phyloP scores from a whole-genome alignment of 169 alveolate species.

The Amoebophrya sp. region DNA sequence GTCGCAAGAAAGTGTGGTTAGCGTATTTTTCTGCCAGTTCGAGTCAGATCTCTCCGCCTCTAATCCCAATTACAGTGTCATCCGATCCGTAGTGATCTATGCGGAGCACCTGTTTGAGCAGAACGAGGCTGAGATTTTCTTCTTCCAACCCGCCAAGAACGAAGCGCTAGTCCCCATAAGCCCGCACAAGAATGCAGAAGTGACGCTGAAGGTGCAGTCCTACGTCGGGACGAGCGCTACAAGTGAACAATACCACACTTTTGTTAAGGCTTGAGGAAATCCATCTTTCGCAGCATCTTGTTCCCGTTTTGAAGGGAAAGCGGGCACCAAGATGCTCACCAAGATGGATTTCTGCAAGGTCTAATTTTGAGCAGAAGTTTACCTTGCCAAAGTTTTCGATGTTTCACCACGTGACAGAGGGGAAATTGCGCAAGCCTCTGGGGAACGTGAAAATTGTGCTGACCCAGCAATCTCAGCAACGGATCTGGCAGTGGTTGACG shows the following conservation, averaged over 20 bases:
- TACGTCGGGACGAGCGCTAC: not conserved
- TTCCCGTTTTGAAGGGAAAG: no score
- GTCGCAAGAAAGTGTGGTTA: no score
- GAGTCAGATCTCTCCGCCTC: no score
- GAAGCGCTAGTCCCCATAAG: not conserved
- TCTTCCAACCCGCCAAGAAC: not conserved
- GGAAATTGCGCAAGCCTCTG: not conserved
- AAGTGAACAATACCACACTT: not conserved
- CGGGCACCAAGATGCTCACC: no score
- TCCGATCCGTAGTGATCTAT: not conserved
- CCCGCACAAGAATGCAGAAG: not conserved
- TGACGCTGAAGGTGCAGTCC: not conserved
- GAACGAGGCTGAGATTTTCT: not conserved
- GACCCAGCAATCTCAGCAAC: not conserved
- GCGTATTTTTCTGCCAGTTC: no score
- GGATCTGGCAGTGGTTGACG: not conserved
- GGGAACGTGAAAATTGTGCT: not conserved
- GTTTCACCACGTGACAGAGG: constrained; percentile 12
- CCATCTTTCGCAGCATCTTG: no score
- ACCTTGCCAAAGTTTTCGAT: not conserved
- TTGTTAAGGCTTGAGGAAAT: no score
- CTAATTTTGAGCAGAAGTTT: not conserved
- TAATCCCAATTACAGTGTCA: not conserved
- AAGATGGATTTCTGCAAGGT: no score
- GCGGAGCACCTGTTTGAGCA: constrained; percentile 12